Conservation (phyloP, 1,139 yeast genomes). For the Diutina ranongensis region DNA sequence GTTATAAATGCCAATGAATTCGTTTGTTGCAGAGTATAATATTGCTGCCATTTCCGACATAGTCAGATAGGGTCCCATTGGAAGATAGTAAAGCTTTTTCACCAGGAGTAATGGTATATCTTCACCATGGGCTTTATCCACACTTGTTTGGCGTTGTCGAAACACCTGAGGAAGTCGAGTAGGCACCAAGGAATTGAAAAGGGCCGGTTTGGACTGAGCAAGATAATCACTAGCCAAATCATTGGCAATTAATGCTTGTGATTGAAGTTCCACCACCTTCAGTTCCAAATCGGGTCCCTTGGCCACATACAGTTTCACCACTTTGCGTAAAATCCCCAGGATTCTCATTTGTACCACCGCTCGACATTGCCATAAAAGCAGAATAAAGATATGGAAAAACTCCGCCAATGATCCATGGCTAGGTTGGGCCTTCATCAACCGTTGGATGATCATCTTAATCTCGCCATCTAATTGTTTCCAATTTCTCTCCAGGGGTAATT, state of each 20-base stretch:
- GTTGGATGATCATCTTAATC: not conserved
- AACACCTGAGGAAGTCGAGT: not conserved
- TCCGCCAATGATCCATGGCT: not conserved
- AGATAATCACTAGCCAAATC: not conserved
- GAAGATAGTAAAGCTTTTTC: not conserved
- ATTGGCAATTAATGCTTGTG: not conserved
- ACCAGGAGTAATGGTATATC: not conserved
- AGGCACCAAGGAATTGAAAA: not conserved
- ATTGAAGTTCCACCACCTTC: not conserved
- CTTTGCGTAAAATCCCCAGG: not conserved
- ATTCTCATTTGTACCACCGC: not conserved
- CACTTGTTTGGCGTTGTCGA: not conserved
- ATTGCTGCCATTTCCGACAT: not conserved
- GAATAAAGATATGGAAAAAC: not conserved
- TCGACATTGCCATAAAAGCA: not conserved
- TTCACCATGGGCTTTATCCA: not conserved
- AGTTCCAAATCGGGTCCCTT: not conserved
- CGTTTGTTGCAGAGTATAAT: not conserved
- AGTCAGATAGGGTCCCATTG: constrained; percentile 1
- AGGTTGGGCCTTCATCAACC: not conserved
- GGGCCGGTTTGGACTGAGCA: not conserved
- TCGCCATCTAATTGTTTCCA: constrained; percentile 3
- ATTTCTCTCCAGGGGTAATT: not conserved
- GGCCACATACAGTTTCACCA: not conserved
- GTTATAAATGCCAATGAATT: constrained; percentile 1